Percentiles rank a stretch among this genome's conserved stretches.
These are phyloP conservation scores for Colletotrichum godetiae DNA, from an alignment of 2,329 filamentous ascomycete genomes.

Conservation along the genomic window DNA sequence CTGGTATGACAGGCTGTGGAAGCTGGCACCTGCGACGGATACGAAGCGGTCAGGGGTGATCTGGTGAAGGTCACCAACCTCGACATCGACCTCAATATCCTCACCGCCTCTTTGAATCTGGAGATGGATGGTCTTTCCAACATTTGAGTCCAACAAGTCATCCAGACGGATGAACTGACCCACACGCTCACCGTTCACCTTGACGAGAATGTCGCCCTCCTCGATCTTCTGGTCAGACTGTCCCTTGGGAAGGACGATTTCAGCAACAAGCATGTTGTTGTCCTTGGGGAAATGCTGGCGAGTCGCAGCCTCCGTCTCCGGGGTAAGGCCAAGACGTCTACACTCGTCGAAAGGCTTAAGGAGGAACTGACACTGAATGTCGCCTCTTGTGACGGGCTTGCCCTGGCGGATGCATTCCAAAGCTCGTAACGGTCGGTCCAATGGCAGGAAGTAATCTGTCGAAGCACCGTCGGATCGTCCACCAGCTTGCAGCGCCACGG, in stretches of 20 bases:
- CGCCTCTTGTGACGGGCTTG: slow-evolving; percentile 83
- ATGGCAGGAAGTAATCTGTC: slow-evolving; percentile 95
- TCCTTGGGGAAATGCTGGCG: slow-evolving; percentile 88
- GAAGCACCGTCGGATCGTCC: slow-evolving; percentile 94
- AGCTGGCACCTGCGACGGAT: slow-evolving; percentile 91
- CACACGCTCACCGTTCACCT: slow-evolving; percentile 92
- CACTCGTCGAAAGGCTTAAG: slow-evolving; percentile 99
- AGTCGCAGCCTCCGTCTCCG: slow-evolving; percentile 87
- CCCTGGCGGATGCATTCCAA: slow-evolving; percentile 85
- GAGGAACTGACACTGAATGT: slow-evolving; percentile 98
- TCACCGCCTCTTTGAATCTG: slow-evolving; percentile 90
- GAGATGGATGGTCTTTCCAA: slow-evolving; percentile 81
- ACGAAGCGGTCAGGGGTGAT: slow-evolving; percentile 98
- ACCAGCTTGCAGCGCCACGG: slow-evolving; percentile 92
- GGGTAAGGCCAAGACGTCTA: slow-evolving; percentile 83
- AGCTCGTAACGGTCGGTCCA: slow-evolving; percentile 90
- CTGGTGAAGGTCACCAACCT: slow-evolving; percentile 88
- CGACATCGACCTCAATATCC: slow-evolving; percentile 85
- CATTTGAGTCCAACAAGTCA: slow-evolving; percentile 89
- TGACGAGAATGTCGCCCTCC: slow-evolving; percentile 92
- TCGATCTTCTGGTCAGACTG: slow-evolving; percentile 89
- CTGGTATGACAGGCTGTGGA: slow-evolving; percentile 97
- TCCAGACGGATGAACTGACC: slow-evolving; percentile 94
- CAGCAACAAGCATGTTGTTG: slow-evolving; percentile 96
- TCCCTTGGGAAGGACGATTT: slow-evolving; percentile 92